Evolutionary conservation across 257 asterid genomes (phyloP).

Genomic region (Leonotis leonurus): DNA sequence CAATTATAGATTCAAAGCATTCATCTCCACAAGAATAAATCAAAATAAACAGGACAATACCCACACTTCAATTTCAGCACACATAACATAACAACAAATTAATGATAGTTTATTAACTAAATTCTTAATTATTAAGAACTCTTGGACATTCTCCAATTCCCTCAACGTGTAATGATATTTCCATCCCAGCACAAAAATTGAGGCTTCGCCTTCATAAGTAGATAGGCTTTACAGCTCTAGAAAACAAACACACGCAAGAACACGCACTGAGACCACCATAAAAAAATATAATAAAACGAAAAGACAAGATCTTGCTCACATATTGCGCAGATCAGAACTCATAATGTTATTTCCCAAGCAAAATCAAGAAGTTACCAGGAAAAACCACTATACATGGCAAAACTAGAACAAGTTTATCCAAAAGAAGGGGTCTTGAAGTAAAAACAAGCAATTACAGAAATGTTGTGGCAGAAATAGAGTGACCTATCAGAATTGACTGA

Average conservation of each 20-base stretch:
- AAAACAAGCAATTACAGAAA: background rate
- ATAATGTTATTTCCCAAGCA: too few species aligned
- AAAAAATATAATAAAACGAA: background rate
- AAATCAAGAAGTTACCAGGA: too few species aligned
- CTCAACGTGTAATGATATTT: background rate
- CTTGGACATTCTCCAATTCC: background rate
- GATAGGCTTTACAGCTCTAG: too few species aligned
- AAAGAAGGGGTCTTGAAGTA: constrained; percentile 11
- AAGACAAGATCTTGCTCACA: constrained; percentile 17
- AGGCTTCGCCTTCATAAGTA: background rate
- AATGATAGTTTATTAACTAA: background rate
- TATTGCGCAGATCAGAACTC: constrained; percentile 1
- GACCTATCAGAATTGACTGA: constrained; percentile 22
- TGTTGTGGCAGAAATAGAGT: background rate
- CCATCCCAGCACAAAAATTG: background rate
- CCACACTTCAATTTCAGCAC: constrained; percentile 10
- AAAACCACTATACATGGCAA: too few species aligned
- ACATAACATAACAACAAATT: background rate
- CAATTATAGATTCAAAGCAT: background rate
- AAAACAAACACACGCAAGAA: too few species aligned
- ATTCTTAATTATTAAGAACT: background rate
- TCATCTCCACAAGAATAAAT: constrained; percentile 2
- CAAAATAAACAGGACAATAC: too few species aligned
- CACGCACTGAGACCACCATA: background rate
- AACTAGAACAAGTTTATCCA: background rate